phyloP scores from a whole-genome alignment of 139 green algal genomes.

The Chlamydomonas incerta region DNA sequence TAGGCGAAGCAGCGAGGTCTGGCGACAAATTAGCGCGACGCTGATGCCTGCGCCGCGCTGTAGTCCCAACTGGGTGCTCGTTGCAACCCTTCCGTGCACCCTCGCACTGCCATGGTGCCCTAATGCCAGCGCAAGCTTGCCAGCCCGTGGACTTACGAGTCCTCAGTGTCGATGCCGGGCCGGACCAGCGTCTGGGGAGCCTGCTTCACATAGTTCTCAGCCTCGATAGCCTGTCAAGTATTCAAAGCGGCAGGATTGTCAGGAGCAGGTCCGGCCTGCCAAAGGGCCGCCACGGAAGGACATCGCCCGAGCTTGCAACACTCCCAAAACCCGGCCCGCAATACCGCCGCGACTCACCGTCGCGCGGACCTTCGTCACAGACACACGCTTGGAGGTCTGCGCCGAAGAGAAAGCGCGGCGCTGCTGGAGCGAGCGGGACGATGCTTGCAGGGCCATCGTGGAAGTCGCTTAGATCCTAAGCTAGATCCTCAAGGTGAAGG shows the following conservation, averaged over 20 bases:
- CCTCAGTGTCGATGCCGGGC: constrained; percentile 69
- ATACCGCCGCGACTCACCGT: too few species aligned
- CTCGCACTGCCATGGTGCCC: too few species aligned
- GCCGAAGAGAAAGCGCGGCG: constrained; percentile 20
- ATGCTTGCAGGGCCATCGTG: constrained; percentile 26
- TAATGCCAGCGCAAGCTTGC: too few species aligned
- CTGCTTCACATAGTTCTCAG: constrained; percentile 60
- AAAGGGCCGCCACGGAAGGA: not conserved
- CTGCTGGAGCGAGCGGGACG: constrained; percentile 29
- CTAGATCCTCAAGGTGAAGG: too few species aligned
- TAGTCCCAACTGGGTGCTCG: too few species aligned
- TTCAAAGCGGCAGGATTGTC: too few species aligned
- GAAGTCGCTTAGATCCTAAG: too few species aligned
- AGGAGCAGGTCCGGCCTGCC: too few species aligned
- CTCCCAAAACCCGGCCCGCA: not conserved
- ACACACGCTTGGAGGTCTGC: constrained; percentile 11
- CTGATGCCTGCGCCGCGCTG: too few species aligned
- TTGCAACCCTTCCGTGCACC: too few species aligned
- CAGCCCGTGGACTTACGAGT: constrained; percentile 57
- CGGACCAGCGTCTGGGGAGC: constrained; percentile 67
- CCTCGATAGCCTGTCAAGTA: constrained; percentile 26
- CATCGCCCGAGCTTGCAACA: not conserved
- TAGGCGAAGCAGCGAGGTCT: too few species aligned
- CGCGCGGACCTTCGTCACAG: not conserved
- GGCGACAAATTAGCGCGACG: too few species aligned